Evolutionary conservation across 179 eudicot species (phyloP).

Genomic region (Camellia oleifera): DNA sequence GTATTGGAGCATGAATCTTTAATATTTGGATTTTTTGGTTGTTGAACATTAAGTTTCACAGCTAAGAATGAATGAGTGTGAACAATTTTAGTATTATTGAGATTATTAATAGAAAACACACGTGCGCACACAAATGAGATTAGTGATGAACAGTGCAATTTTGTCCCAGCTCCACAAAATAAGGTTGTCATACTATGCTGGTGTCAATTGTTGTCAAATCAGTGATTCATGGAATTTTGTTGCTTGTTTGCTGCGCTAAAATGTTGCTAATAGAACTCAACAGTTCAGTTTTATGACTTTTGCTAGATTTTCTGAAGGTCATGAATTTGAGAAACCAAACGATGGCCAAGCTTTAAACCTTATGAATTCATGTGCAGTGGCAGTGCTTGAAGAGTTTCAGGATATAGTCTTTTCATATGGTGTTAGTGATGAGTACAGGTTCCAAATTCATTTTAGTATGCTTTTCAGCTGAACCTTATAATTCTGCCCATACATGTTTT

Average conservation of each 20-base stretch:
- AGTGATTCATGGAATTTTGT: background rate
- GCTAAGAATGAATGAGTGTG: background rate
- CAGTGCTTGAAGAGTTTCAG: conserved; percentile 66
- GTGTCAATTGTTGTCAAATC: background rate
- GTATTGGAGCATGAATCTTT: background rate
- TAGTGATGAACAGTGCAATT: background rate
- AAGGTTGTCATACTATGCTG: background rate
- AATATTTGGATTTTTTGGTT: background rate
- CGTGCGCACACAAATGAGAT: background rate
- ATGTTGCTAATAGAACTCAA: conserved; percentile 17
- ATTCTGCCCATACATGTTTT: background rate
- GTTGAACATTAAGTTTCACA: background rate
- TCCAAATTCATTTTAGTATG: background rate
- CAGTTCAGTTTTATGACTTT: conserved; percentile 14
- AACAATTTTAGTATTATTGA: background rate
- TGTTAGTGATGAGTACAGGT: conserved; percentile 94
- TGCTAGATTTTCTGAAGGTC: conserved; percentile 85
- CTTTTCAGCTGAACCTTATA: background rate
- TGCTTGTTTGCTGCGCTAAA: conserved; percentile 8
- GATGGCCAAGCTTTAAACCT: conserved; percentile 83
- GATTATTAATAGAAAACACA: background rate
- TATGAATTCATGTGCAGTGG: conserved; percentile 90
- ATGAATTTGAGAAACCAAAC: conserved; percentile 93
- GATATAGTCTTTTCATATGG: conserved; percentile 82
- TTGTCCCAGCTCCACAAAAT: background rate